Conservation (phyloP, 192 early-diverging fungal species). For the Coemansia sp. region DNA sequence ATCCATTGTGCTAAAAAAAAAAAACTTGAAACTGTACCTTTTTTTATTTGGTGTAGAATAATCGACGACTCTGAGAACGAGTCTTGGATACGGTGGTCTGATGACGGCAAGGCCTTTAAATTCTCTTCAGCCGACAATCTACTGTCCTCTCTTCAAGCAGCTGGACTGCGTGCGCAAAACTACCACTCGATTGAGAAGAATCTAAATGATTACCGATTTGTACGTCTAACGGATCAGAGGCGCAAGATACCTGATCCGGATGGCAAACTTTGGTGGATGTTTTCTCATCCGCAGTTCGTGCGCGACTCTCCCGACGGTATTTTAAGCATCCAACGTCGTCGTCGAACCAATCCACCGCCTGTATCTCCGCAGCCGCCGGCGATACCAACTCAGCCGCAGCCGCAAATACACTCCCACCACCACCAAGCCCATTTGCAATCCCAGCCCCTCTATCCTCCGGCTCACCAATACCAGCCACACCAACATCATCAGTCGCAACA, state of each 20-base stretch:
- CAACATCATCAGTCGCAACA: slow-evolving; percentile 14
- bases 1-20: not conserved
- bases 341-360: slow-evolving; percentile 51
- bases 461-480: slow-evolving; percentile 15
- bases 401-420: slow-evolving; percentile 14
- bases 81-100: slow-evolving; percentile 54
- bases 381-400: slow-evolving; percentile 18
- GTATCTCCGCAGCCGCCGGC: slow-evolving; percentile 33
- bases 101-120: slow-evolving; percentile 55
- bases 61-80: slow-evolving; percentile 51
- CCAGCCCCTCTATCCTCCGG: slow-evolving; percentile 18
- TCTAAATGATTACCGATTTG: slow-evolving; percentile 55
- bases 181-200: slow-evolving; percentile 57
- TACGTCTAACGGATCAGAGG: slow-evolving; percentile 49
- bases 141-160: slow-evolving; percentile 37
- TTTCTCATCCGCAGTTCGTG: slow-evolving; percentile 50
- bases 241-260: slow-evolving; percentile 47
- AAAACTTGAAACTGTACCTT: not conserved
- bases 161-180: slow-evolving; percentile 54
- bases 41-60: slow-evolving; percentile 15
- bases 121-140: slow-evolving; percentile 54
- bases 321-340: slow-evolving; percentile 50
- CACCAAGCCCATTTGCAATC: slow-evolving; percentile 21
- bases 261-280: slow-evolving; percentile 57
- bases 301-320: slow-evolving; percentile 49